Base-by-base conservation (phyloP, 257 asterid species). In the Nicotiana tomentosiformis region DNA sequence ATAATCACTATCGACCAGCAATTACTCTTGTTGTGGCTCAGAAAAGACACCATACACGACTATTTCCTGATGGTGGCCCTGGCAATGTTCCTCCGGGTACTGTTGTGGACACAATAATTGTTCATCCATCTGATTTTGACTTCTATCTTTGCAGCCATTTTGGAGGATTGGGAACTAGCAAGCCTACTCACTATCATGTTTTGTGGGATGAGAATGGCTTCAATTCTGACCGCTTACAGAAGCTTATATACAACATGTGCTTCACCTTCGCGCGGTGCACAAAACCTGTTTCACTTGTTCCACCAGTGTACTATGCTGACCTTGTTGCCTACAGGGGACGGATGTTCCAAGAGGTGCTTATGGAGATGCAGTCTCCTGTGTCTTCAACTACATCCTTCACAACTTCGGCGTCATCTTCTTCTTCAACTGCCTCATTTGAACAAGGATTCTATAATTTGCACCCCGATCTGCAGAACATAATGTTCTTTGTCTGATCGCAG, bases 311-410 rank as follows among this genome's bases (percentile, higher is more conserved):
- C 80, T 94, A 94, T 76, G 98, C 97, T 3, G 95, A 94, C 35
- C 93, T 90, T 6, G 98, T 90, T 20, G 98, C 98, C 12, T 94
- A 89, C 39, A 78, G 97, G 81, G 98, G 97, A 1, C 92, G 96
- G 4, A 8, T 89, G 87, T 94, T 86, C 77, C 97, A 92, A 66
- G 93, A 91, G 83, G 93, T 88, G 20, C 53, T 33, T 4, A 82
- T 80, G 90, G 93, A 87, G 77, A 29, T 7, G 3, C 77, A 79
- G 49, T n/a, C 87, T 77, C 78, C 83, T 10, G 26, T 81, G 9
- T 18, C 74, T 16, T 33, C 83, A 4, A 15, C 84, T 9, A 29
- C 78, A 17, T 35, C 37, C 60, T 61, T 33, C 35, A 20, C 0
- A 12, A 20, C 86, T 8, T 26, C 83, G 2, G 57, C 81, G 0